Conservation (phyloP, 441 rosid genomes). For the Erodium moschatum region DNA sequence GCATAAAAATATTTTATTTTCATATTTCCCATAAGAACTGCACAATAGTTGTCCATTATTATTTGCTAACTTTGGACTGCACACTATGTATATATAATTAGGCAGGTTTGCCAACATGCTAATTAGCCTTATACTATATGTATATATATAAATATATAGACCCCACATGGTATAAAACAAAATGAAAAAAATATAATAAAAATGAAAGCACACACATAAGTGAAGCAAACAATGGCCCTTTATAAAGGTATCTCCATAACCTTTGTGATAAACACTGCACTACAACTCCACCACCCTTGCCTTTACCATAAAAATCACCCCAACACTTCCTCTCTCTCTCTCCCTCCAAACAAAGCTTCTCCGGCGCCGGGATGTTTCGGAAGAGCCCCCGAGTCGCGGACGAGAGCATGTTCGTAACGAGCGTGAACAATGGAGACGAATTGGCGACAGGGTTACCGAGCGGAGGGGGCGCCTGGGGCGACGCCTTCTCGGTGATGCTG, state of each 20-base stretch:
- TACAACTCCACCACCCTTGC: constrained; percentile 29
- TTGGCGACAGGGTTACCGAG: not conserved
- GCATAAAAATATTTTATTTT: no score
- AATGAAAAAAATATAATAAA: not conserved
- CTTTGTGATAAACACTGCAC: constrained; percentile 38
- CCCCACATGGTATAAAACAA: constrained; percentile 22
- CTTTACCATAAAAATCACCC: constrained; percentile 11
- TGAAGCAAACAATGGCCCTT: constrained; percentile 13
- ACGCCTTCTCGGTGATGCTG: constrained; percentile 29
- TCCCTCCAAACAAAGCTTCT: constrained; percentile 3
- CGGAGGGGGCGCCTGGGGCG: constrained; percentile 16
- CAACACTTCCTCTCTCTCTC: not conserved
- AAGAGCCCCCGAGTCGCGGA: constrained; percentile 68
- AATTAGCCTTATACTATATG: constrained; percentile 12
- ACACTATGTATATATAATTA: constrained; percentile 7
- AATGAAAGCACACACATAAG: constrained; percentile 1
- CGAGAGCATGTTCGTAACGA: constrained; percentile 35
- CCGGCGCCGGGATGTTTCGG: constrained; percentile 33
- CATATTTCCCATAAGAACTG: no score
- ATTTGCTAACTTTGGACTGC: no score
- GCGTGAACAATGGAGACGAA: not conserved
- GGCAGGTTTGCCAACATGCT: constrained; percentile 35
- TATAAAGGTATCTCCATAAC: constrained; percentile 26
- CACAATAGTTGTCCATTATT: no score
- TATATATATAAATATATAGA: not conserved